Conservation (phyloP, 495 filamentous ascomycete genomes). For the Tuber magnatum region DNA sequence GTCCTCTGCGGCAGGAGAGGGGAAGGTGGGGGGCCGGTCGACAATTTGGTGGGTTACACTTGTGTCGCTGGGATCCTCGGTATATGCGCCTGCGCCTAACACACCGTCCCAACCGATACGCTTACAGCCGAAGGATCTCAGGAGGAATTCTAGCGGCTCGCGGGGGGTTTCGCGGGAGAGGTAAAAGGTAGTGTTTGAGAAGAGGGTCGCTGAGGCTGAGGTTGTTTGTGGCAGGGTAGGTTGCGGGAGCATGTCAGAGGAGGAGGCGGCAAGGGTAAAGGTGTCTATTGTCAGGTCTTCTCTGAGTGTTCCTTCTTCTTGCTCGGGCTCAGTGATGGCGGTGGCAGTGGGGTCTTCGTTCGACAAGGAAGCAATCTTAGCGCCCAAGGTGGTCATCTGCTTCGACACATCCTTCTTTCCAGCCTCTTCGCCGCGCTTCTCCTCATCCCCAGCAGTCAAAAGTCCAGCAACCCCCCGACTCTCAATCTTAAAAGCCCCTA, state of each 20-base stretch:
- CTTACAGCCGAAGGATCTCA: constrained; percentile 91
- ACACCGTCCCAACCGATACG: constrained; percentile 88
- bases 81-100: constrained; percentile 85
- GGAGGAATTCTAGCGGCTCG: constrained; percentile 84
- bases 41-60: constrained; percentile 94
- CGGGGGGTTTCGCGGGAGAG: constrained; percentile 89
- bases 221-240: constrained; percentile 52
- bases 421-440: constrained; percentile 46
- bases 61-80: constrained; percentile 73
- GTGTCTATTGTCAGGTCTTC: constrained; percentile 69
- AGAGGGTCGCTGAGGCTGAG: constrained; percentile 49
- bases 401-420: constrained; percentile 49
- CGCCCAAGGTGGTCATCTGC: constrained; percentile 51
- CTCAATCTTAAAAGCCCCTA: constrained; percentile 85
- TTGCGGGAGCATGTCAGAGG: constrained; percentile 77
- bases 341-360: constrained; percentile 44
- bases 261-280: constrained; percentile 59
- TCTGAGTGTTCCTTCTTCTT: constrained; percentile 48
- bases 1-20: constrained; percentile 51
- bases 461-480: constrained; percentile 54
- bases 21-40: constrained; percentile 70
- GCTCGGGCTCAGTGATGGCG: constrained; percentile 34
- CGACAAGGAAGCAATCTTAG: constrained; percentile 44
- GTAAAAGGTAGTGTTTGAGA: constrained; percentile 81
- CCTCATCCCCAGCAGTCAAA: constrained; percentile 39